These are phyloP conservation scores for Diaporthe citriasiana DNA, from an alignment of 2,329 filamentous ascomycete species.

Conservation along the genomic window DNA sequence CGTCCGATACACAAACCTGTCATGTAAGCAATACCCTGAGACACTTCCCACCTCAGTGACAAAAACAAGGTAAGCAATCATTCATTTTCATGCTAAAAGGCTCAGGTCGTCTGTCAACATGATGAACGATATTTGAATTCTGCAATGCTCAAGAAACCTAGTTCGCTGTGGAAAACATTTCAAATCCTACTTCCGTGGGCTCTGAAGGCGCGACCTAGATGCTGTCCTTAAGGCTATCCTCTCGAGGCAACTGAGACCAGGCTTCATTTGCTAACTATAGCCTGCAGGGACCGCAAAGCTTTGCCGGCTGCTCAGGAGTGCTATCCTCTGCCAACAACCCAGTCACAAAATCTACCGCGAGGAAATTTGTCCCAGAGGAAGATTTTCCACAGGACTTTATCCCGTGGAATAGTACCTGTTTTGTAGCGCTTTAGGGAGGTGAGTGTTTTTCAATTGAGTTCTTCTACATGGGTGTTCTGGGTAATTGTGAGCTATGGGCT, in stretches of 20 bases:
- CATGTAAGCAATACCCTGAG: too few species aligned
- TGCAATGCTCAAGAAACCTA: conserved; percentile 43
- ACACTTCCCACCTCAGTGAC: background rate
- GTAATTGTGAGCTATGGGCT: background rate
- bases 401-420: background rate
- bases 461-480: background rate
- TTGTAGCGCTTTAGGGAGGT: background rate
- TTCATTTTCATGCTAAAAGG: background rate
- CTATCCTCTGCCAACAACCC: too few species aligned
- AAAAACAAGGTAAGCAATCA: background rate
- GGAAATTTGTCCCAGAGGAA: background rate
- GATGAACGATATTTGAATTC: conserved; percentile 44
- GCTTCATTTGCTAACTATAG: background rate
- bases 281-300: background rate
- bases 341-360: background rate
- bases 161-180: conserved; percentile 40
- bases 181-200: conserved; percentile 30
- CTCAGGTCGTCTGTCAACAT: conserved; percentile 35
- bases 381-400: background rate
- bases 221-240: background rate
- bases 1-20: too few species aligned
- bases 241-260: background rate
- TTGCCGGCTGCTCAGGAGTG: background rate
- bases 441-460: background rate
- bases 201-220: conserved; percentile 37